Evolutionary conservation across 768 basidiomycete species (phyloP).

Genomic region (Pleurotus eryngii): DNA sequence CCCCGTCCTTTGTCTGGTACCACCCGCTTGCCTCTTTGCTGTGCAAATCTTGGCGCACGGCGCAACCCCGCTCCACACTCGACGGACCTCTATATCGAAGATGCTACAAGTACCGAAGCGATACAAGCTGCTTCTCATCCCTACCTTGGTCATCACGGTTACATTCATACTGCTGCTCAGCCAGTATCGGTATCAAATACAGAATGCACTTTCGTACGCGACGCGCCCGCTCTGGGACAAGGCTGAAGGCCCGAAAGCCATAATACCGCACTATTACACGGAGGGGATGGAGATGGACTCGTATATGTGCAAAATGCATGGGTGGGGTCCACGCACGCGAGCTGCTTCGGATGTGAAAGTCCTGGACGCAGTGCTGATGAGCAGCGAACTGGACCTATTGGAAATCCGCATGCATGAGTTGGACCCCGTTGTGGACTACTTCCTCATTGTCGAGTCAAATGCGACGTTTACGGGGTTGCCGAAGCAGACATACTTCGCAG

Average conservation of each 20-base stretch:
- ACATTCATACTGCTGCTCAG: constrained; percentile 31
- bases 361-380: constrained; percentile 58
- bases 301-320: constrained; percentile 49
- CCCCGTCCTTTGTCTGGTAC: constrained; percentile 3
- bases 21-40: background rate
- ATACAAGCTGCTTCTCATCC: constrained; percentile 27
- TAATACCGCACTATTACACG: constrained; percentile 55
- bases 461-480: constrained; percentile 59
- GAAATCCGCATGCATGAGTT: constrained; percentile 64
- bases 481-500: constrained; percentile 49
- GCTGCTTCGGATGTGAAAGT: constrained; percentile 22
- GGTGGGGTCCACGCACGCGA: constrained; percentile 41
- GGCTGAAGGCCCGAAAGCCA: constrained; percentile 40
- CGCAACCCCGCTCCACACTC: no score
- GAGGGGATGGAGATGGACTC: constrained; percentile 44
- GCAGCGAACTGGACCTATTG: constrained; percentile 59
- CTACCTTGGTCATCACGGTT: constrained; percentile 26
- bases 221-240: constrained; percentile 61
- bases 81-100: background rate
- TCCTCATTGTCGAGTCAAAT: constrained; percentile 61
- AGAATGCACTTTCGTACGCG: constrained; percentile 50
- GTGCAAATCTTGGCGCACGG: background rate
- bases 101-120: constrained; percentile 4
- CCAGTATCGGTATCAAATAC: constrained; percentile 47
- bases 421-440: constrained; percentile 50